Base-by-base conservation (phyloP, 192 early-diverging fungal genomes). In the Coemansia sp. region DNA sequence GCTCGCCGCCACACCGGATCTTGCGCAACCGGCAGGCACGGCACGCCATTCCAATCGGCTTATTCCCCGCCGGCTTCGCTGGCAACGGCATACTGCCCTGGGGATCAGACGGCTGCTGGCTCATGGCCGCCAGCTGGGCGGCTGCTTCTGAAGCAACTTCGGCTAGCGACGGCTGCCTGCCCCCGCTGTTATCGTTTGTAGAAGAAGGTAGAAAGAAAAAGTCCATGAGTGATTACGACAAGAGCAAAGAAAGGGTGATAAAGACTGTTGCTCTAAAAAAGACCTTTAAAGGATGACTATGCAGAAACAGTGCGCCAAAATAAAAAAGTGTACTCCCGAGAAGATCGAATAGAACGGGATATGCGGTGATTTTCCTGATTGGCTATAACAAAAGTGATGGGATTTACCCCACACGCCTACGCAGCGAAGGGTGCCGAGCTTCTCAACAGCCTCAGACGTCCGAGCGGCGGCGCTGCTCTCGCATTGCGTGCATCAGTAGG, bases 1-100 rank as follows among this genome's bases (percentile, higher is more conserved):
- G 78, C 50, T 80, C 76, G 25, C 84, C 84, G 50, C 78, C 84
- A 44, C 84, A 85, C 5, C 78, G 60, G 63, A 85, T 80, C 70
- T 85, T 85, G 59, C 79, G 78, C 67, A 66, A 61, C 8, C 84
- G 69, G 51, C 84, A 85, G 0, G 78, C 78, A 2, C 76, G 64
- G 17, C 84, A 85, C 5, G 84, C 84, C 76, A 83, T 83, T 25
- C 80, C 80, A 10, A 83, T 78, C 17, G 80, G 75, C 39, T 68
- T 77, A 12, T 73, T 63, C 25, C 62, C 53, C n/a, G 58, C 4
- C 25, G 15, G 44, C 15, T 21, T 42, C 27, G 8, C 8, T 2
- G 46, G 29, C 25, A 27, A 27, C 45, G 44, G 63, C 7, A 1
- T 34, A 34, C 32, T 34, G 32, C 32, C 32, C 32, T 34, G 34